phyloP scores from a whole-genome alignment of 306 rosid genomes.

The Quercus gilva region DNA sequence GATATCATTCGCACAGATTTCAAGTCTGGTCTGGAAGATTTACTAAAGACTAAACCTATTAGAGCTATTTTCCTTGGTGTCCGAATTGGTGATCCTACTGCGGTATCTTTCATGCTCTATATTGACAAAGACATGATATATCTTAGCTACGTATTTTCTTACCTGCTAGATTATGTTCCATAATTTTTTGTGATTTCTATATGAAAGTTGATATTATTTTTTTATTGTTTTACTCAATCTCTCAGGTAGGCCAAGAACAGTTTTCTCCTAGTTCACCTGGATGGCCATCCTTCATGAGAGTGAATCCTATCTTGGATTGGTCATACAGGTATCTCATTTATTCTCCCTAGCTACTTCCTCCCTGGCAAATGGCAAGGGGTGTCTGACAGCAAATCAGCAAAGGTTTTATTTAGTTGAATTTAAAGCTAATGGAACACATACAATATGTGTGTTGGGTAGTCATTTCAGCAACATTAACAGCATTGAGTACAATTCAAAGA shows the following conservation, averaged over 20 bases:
- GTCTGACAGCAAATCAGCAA: neutral
- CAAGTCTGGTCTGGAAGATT: slow-evolving; percentile 90
- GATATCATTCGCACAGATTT: slow-evolving; percentile 80
- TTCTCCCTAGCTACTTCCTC: neutral
- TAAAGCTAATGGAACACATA: neutral
- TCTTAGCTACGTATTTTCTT: slow-evolving; percentile 10
- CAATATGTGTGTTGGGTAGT: neutral
- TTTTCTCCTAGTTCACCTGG: slow-evolving; percentile 96
- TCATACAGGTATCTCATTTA: slow-evolving; percentile 63
- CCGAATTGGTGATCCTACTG: slow-evolving; percentile 98
- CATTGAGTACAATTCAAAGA: neutral
- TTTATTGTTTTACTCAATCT: slow-evolving; percentile 14
- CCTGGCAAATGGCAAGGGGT: slow-evolving; percentile 13
- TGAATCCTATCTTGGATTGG: slow-evolving; percentile 98
- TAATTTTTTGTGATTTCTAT: slow-evolving; percentile 7
- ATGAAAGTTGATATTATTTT: neutral
- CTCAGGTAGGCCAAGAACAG: slow-evolving; percentile 94
- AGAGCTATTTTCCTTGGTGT: slow-evolving; percentile 96
- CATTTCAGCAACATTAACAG: neutral
- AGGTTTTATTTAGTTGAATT: neutral
- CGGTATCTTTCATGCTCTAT: slow-evolving; percentile 50
- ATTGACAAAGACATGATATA: slow-evolving; percentile 1
- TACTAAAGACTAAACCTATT: slow-evolving; percentile 70
- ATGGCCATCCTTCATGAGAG: slow-evolving; percentile 99
- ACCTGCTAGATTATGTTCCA: neutral